Percentiles rank a stretch among this genome's conserved stretches.
Evolutionary conservation across 768 basidiomycete genomes (phyloP).

Genomic region (Hericium rajendrae): DNA sequence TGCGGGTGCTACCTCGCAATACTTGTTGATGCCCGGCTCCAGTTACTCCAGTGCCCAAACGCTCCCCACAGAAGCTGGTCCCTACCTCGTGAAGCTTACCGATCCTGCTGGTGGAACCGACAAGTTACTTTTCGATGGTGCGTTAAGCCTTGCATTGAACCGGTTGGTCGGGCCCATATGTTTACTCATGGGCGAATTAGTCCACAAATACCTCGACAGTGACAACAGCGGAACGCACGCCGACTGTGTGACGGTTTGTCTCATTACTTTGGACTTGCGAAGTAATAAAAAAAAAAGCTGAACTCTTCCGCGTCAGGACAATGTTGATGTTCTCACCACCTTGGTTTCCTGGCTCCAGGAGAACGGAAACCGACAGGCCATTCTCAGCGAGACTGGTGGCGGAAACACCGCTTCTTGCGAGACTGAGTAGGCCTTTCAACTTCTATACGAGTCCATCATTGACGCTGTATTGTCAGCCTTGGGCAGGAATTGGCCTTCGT

Average conservation of each 20-base stretch:
- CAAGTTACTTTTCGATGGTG: constrained; percentile 34
- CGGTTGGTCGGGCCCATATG: background rate
- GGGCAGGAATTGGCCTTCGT: constrained; percentile 35
- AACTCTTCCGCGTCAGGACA: constrained; percentile 25
- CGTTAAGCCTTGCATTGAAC: constrained; percentile 1
- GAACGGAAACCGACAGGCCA: constrained; percentile 33
- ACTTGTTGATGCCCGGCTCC: constrained; percentile 35
- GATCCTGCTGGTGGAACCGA: constrained; percentile 29
- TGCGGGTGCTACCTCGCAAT: constrained; percentile 31
- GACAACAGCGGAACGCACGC: constrained; percentile 35
- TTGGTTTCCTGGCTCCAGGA: constrained; percentile 33
- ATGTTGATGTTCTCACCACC: constrained; percentile 32
- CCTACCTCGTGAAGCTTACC: constrained; percentile 29
- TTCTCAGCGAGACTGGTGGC: constrained; percentile 37
- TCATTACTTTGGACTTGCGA: constrained; percentile 5
- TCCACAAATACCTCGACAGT: constrained; percentile 37
- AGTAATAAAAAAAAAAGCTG: background rate
- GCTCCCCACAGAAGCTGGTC: constrained; percentile 31
- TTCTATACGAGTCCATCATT: background rate
- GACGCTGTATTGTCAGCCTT: constrained; percentile 21
- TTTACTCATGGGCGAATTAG: constrained; percentile 7
- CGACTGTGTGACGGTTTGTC: constrained; percentile 30
- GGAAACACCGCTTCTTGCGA: constrained; percentile 31
- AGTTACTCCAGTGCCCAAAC: constrained; percentile 30
- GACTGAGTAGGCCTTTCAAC: constrained; percentile 20